Evolutionary conservation across 1,284 basidiomycete genomes (phyloP).

Genomic region (Tilletia caries): DNA sequence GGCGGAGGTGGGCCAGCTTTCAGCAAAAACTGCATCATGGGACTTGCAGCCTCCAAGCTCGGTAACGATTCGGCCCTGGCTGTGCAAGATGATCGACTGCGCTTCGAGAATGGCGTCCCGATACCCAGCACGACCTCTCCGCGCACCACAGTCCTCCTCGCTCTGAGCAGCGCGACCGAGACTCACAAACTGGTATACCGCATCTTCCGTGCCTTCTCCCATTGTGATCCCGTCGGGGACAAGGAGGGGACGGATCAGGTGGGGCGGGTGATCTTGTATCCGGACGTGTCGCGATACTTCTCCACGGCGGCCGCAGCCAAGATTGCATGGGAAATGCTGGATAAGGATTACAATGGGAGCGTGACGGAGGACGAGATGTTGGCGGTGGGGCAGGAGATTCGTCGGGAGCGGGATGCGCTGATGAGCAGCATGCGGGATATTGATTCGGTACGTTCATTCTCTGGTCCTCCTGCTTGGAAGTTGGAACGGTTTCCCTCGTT

Average conservation of each 20-base stretch:
- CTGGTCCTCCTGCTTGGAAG: slow-evolving; percentile 14
- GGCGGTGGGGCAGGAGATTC: slow-evolving; percentile 72
- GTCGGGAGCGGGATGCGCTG: slow-evolving; percentile 78
- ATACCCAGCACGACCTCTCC: slow-evolving; percentile 82
- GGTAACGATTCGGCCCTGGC: slow-evolving; percentile 26
- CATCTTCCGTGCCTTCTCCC: slow-evolving; percentile 80
- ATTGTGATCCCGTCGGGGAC: slow-evolving; percentile 56
- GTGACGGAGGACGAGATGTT: slow-evolving; percentile 71
- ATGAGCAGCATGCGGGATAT: slow-evolving; percentile 85
- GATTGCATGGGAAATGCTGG: slow-evolving; percentile 70
- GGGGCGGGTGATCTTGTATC: slow-evolving; percentile 15
- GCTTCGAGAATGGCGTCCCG: slow-evolving; percentile 56
- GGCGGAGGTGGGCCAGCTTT: slow-evolving; percentile 53
- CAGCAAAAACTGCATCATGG: slow-evolving; percentile 51
- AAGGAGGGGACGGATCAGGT: slow-evolving; percentile 49
- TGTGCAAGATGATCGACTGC: background rate
- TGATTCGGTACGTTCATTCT: slow-evolving; percentile 80
- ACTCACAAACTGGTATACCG: slow-evolving; percentile 77
- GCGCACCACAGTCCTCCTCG: slow-evolving; percentile 70
- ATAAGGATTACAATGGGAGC: slow-evolving; percentile 79
- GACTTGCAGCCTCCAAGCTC: slow-evolving; percentile 63
- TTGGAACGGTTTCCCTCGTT: too few relatives aligned
- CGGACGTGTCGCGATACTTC: slow-evolving; percentile 73
- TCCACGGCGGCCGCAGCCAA: slow-evolving; percentile 45
- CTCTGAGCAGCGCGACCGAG: slow-evolving; percentile 75